Evolutionary conservation across 192 early-diverging fungal genomes (phyloP).

Genomic region (Tieghemiomyces parasiticus): DNA sequence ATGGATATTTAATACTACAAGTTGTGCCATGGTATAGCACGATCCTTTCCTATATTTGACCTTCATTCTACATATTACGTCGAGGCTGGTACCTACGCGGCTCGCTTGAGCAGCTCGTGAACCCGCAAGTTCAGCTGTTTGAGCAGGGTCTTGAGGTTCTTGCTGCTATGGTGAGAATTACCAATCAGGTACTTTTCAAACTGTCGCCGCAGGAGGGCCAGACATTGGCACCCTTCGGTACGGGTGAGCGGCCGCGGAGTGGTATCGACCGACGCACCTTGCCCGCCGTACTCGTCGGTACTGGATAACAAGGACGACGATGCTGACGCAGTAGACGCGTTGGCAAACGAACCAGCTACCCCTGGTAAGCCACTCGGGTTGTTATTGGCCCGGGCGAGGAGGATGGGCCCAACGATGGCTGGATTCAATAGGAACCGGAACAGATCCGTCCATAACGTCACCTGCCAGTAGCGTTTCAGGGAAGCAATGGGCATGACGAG

Average conservation of each 20-base stretch:
- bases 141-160: slow-evolving; percentile 6
- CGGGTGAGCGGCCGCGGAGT: too few species aligned
- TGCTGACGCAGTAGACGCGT: too few species aligned
- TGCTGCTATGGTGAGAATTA: slow-evolving; percentile 5
- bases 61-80: too few species aligned
- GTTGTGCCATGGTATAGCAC: too few species aligned
- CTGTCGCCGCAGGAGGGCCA: slow-evolving; percentile 6
- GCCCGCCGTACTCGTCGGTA: background rate
- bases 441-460: background rate
- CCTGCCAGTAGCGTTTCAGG: slow-evolving; percentile 10
- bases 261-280: too few species aligned
- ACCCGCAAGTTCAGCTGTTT: slow-evolving; percentile 11
- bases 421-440: slow-evolving; percentile 10
- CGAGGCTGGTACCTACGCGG: too few species aligned
- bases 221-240: background rate
- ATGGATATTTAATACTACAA: too few species aligned
- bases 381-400: background rate
- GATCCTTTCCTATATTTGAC: too few species aligned
- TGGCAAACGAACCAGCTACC: too few species aligned
- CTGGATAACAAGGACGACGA: background rate
- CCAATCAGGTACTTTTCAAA: slow-evolving; percentile 2
- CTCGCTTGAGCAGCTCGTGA: background rate
- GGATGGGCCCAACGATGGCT: background rate
- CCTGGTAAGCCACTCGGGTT: too few species aligned
- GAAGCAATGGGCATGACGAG: slow-evolving; percentile 7